Base-by-base conservation (phyloP, 2,329 filamentous ascomycete species). In the Arthroderma sp. region DNA sequence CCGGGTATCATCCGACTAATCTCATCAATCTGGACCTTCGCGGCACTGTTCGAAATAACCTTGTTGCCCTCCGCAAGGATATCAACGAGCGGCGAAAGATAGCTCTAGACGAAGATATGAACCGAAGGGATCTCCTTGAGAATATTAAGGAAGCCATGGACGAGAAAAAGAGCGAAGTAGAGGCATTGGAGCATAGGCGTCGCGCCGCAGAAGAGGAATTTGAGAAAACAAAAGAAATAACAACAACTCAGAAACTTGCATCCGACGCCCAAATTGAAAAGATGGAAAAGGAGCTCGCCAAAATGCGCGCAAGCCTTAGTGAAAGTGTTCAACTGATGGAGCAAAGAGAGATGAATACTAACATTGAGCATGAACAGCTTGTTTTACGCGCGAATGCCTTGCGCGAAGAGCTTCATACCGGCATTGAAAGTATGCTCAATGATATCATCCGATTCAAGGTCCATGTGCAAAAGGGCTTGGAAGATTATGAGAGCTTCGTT, bases 391-490 rank as follows among this genome's bases (percentile, higher is more conserved):
- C 88, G 52, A 88, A 88, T 62, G 77, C 88, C 0, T 79, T 97
- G 23, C 83, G 93, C n/a, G 93, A 98, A 71, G 91, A 97, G 70
- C 79, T 98, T n/a, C 93, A 98, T 71, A 95, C 90, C 0, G 91
- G 96, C 70, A 88, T 96, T 66, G 93, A 96, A 74, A 86, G 85
- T 65, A 95, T 97, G 82, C 76, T 98, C 60, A 95, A 96, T 74
- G 91, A 97, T 68, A 87, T 96, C 61, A 95, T 97, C 76, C 91
- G 94, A 67, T 97, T 98, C 81, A 98, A 98, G 76, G 88, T 98
- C 62, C 91, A 97, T 67, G 79, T 98, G 55, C 93, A 98, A 72
- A 91, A 90, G 74, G 86, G 84, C 59, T 77, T 98, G 56, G 91
- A 96, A 69, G 88, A 93, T 67, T 97, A 95, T 70, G 93, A 98